Evolutionary conservation across 495 filamentous ascomycete species (phyloP).

Genomic region (Cetradonia linearis): DNA sequence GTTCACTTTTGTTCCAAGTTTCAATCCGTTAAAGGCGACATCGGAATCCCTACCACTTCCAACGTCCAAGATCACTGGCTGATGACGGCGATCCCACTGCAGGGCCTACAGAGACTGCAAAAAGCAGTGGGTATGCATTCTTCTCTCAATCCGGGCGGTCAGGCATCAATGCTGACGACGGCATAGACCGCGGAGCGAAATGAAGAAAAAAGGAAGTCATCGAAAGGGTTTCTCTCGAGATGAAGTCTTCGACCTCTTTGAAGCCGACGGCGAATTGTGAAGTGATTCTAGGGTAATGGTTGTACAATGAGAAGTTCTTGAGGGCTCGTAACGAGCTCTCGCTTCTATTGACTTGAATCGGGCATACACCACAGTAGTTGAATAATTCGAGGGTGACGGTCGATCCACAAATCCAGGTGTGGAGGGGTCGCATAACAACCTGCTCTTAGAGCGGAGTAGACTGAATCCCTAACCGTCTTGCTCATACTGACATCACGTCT

Average conservation of each 20-base stretch:
- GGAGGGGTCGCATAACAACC: neutral
- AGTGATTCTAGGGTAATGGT: neutral
- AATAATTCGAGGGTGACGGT: neutral
- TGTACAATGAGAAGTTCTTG: neutral
- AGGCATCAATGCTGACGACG: slow-evolving; percentile 10
- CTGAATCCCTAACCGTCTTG: neutral
- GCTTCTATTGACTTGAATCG: slow-evolving; percentile 9
- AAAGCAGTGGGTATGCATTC: slow-evolving; percentile 64
- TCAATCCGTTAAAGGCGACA: slow-evolving; percentile 7
- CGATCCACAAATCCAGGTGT: neutral
- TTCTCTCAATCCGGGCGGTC: neutral
- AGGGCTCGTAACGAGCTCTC: neutral
- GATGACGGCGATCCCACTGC: slow-evolving; percentile 5
- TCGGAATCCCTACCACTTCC: slow-evolving; percentile 8
- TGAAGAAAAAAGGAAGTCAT: slow-evolving; percentile 35
- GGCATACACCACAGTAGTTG: slow-evolving; percentile 10
- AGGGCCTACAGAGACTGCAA: slow-evolving; percentile 94
- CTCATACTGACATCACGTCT: neutral
- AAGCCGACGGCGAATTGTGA: neutral
- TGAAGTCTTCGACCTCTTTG: neutral
- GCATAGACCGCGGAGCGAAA: slow-evolving; percentile 42
- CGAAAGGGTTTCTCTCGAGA: slow-evolving; percentile 7
- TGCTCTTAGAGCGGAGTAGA: neutral
- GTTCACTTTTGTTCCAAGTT: neutral
- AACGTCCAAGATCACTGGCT: slow-evolving; percentile 4